Percentiles rank a stretch among this genome's conserved stretches.
These are phyloP conservation scores for Tieghemiomyces parasiticus DNA, from an alignment of 192 early-diverging fungal genomes.

Conservation along the genomic window DNA sequence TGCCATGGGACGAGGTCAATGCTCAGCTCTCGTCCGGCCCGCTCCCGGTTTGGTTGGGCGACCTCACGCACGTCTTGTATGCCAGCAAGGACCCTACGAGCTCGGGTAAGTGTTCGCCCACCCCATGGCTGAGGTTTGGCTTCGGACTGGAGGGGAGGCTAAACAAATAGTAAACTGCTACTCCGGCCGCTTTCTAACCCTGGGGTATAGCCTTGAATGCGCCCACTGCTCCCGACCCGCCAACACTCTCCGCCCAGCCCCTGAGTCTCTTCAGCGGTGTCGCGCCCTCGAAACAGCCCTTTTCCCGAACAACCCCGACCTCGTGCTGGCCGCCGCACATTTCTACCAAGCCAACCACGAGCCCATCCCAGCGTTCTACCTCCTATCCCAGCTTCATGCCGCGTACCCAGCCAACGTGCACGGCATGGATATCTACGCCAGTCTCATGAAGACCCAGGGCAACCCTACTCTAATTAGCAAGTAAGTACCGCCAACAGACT, in stretches of 20 bases:
- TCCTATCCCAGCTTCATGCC: background rate
- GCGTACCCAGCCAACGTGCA: background rate
- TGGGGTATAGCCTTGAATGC: background rate
- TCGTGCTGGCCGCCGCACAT: background rate
- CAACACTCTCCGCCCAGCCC: background rate
- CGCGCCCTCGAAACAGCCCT: background rate
- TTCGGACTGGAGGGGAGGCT: background rate
- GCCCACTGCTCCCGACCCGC: background rate
- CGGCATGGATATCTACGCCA: background rate
- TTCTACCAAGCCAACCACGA: background rate
- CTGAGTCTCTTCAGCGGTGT: background rate
- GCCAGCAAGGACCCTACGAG: background rate
- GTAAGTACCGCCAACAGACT: background rate
- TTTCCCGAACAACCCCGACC: background rate
- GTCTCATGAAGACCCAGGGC: background rate
- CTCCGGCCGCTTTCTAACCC: background rate
- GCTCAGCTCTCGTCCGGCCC: background rate
- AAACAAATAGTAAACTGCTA: too few relatives aligned
- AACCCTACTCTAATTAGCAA: background rate
- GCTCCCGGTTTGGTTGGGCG: background rate
- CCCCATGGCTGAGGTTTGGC: background rate
- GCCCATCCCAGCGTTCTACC: background rate
- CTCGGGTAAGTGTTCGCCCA: background rate
- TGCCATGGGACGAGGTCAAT: background rate
- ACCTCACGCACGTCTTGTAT: background rate